phyloP scores from a whole-genome alignment of 495 filamentous ascomycete species.

The Podospora tetraspora region DNA sequence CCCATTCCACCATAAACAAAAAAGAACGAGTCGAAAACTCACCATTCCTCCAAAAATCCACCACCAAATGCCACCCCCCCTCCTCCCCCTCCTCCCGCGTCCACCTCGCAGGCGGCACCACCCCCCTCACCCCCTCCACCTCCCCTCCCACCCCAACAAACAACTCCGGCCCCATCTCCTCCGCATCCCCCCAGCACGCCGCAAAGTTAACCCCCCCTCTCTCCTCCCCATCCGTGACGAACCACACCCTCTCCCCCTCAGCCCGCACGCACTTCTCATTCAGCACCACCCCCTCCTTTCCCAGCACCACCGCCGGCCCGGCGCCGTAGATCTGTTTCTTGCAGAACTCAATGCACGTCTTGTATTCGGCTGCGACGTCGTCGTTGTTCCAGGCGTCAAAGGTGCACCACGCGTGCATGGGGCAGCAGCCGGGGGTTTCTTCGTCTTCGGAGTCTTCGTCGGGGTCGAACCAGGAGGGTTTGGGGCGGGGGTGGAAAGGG shows the following conservation, averaged over 20 bases:
- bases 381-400: conserved; percentile 1
- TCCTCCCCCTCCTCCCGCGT: background rate
- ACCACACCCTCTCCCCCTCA: background rate
- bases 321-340: background rate
- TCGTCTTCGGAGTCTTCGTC: conserved; percentile 5
- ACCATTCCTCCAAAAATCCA: conserved; percentile 8
- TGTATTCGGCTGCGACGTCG: background rate
- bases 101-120: conserved; percentile 1
- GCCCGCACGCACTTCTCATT: background rate
- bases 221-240: background rate
- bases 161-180: conserved; percentile 3
- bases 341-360: background rate
- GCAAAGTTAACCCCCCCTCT: conserved; percentile 1
- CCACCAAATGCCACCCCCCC: background rate
- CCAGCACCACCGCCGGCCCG: background rate
- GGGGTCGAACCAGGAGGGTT: background rate
- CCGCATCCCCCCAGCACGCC: conserved; percentile 8
- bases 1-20: background rate
- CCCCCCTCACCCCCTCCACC: background rate
- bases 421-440: conserved; percentile 1
- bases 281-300: background rate
- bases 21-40: background rate
- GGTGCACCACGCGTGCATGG: background rate
- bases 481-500: background rate
- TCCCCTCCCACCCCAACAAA: background rate